Conservation (phyloP, 2,329 filamentous ascomycete species). For the Grosmannia penicillata region DNA sequence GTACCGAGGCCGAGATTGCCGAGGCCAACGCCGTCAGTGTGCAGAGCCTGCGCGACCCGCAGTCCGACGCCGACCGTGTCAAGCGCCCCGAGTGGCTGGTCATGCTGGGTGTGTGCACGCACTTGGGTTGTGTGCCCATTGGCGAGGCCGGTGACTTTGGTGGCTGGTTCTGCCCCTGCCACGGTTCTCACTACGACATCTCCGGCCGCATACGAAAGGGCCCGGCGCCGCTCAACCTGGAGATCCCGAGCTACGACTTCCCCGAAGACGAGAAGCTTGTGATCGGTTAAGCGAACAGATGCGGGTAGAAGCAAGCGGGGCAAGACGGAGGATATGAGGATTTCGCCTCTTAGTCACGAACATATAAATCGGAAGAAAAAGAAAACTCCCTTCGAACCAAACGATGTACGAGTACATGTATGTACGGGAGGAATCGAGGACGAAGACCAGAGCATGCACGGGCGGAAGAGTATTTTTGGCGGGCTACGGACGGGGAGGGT, state of each 20-base stretch:
- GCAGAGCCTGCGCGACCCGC: conserved; percentile 73
- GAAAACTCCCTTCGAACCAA: too few relatives aligned
- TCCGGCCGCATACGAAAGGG: conserved; percentile 96
- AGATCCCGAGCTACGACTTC: conserved; percentile 88
- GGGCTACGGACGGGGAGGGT: too few relatives aligned
- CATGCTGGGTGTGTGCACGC: conserved; percentile 99
- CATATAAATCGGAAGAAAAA: too few relatives aligned
- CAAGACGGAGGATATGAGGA: not conserved
- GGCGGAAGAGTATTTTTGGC: too few relatives aligned
- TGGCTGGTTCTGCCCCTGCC: conserved; percentile 99
- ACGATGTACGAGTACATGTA: too few relatives aligned
- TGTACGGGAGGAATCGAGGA: too few relatives aligned
- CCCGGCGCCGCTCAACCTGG: conserved; percentile 92
- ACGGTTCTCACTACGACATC: conserved; percentile 99
- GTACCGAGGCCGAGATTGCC: conserved; percentile 82
- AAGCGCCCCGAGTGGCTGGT: conserved; percentile 98
- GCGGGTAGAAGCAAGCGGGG: not conserved
- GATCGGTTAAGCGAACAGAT: conserved; percentile 83
- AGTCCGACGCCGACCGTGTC: conserved; percentile 81
- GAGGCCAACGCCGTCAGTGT: conserved; percentile 85
- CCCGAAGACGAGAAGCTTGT: conserved; percentile 75
- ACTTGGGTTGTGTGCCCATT: conserved; percentile 97
- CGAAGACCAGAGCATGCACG: too few relatives aligned
- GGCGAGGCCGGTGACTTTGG: conserved; percentile 96
- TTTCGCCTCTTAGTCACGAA: not conserved